A percentile compares a stretch with the other conserved stretches of the same genome.
Conservation (phyloP, 345 rosid species). For the Citrus glauca region DNA sequence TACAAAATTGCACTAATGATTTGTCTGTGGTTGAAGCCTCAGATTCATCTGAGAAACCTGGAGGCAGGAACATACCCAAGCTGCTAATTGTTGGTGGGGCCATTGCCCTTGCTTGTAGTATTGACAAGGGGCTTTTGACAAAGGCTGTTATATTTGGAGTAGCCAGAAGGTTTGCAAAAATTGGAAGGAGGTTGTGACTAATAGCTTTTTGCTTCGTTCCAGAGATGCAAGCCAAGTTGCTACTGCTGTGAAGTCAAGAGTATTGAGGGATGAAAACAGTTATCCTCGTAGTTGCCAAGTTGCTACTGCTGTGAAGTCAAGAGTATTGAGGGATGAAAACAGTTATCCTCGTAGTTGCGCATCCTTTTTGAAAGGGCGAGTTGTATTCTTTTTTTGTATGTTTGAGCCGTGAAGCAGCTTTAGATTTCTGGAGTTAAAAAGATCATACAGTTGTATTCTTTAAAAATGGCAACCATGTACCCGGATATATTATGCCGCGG, state of each 20-base stretch:
- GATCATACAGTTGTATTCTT: constrained; percentile 14
- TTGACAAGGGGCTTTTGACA: constrained; percentile 86
- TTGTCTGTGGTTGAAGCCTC: constrained; percentile 28
- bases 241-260: constrained; percentile 10
- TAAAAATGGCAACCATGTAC: constrained; percentile 2
- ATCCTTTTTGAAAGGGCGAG: background rate
- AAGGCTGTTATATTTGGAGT: constrained; percentile 93
- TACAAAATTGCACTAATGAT: constrained; percentile 35
- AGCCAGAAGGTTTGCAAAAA: constrained; percentile 81
- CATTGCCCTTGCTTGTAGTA: constrained; percentile 75
- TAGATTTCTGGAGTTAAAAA: constrained; percentile 1
- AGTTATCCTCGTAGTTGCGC: constrained; percentile 8
- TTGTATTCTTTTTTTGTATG: background rate
- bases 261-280: background rate
- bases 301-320: constrained; percentile 1
- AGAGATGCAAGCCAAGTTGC: constrained; percentile 8
- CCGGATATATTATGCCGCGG: constrained; percentile 17
- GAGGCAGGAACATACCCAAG: constrained; percentile 56
- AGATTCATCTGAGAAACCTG: constrained; percentile 36
- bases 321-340: constrained; percentile 2
- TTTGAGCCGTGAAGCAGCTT: constrained; percentile 12
- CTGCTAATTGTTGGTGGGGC: constrained; percentile 81
- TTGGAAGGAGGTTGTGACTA: constrained; percentile 67
- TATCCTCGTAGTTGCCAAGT: constrained; percentile 9
- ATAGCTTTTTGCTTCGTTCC: constrained; percentile 2